phyloP scores from a whole-genome alignment of 2,329 filamentous ascomycete genomes.

The Pseudogymnoascus sp. region DNA sequence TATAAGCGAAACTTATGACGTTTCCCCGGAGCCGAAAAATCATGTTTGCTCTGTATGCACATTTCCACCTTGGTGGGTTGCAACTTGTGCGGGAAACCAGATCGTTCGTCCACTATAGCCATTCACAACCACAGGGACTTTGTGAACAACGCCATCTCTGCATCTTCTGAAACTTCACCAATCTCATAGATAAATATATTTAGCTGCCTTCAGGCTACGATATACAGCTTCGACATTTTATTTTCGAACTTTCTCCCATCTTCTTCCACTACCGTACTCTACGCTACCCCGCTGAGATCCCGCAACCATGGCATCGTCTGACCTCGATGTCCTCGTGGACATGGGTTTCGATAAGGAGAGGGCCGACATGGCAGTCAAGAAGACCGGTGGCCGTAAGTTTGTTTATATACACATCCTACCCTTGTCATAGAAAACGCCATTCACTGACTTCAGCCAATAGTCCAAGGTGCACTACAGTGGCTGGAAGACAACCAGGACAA shows the following conservation, averaged over 20 bases:
- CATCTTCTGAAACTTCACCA: background rate
- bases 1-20: background rate
- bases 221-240: background rate
- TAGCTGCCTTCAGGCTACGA: background rate
- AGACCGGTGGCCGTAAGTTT: conserved; percentile 64
- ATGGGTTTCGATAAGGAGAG: conserved; percentile 79
- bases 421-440: background rate
- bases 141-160: background rate
- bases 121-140: background rate
- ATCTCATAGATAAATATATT: background rate
- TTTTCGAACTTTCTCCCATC: background rate
- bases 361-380: conserved; percentile 76
- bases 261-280: background rate
- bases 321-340: conserved; percentile 53
- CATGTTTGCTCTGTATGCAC: conserved; percentile 8
- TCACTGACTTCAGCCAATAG: conserved; percentile 33
- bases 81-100: background rate
- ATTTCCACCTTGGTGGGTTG: conserved; percentile 8
- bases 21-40: conserved; percentile 12
- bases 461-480: conserved; percentile 89
- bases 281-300: conserved; percentile 13
- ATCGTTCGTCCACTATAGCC: background rate
- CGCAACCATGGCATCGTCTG: conserved; percentile 45
- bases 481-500: conserved; percentile 87
- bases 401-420: background rate